Conservation (phyloP, 495 filamentous ascomycete species). For the Stereocaulon alpinum region DNA sequence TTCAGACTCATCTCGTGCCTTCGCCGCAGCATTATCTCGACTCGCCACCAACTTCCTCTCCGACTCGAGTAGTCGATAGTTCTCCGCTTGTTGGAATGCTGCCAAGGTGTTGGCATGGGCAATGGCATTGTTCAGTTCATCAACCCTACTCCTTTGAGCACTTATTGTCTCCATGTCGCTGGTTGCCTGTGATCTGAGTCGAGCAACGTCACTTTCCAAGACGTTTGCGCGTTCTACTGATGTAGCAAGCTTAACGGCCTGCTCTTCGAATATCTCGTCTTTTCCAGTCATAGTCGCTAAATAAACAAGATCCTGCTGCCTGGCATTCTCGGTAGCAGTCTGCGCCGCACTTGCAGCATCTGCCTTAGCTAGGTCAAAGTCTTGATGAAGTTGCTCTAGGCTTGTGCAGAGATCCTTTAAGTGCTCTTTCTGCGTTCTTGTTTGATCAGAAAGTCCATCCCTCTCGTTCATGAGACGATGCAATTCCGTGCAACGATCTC, state of each 20-base stretch:
- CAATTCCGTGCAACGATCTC: conserved; percentile 21
- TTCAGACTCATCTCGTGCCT: neutral
- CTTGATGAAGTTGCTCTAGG: conserved; percentile 20
- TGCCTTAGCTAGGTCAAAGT: conserved; percentile 9
- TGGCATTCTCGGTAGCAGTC: conserved; percentile 23
- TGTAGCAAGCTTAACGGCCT: conserved; percentile 10
- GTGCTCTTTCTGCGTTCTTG: conserved; percentile 22
- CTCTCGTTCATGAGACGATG: conserved; percentile 27
- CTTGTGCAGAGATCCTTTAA: conserved; percentile 26
- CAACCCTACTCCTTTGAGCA: neutral
- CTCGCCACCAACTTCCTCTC: neutral
- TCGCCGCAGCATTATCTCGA: neutral
- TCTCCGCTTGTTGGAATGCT: neutral
- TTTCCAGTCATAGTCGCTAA: conserved; percentile 37
- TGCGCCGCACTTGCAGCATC: conserved; percentile 9
- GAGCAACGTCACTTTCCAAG: neutral
- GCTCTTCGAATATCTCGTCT: conserved; percentile 34
- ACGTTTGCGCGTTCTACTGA: neutral
- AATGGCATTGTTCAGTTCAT: neutral
- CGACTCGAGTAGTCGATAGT: neutral
- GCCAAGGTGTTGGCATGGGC: neutral
- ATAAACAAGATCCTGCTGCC: conserved; percentile 34
- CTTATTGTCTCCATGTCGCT: neutral
- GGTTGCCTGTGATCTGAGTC: neutral
- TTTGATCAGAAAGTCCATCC: conserved; percentile 25